Percentiles rank a stretch among this genome's conserved stretches.
phyloP scores from a whole-genome alignment of 108 stramenopile genomes.

The Conticribra weissflogii region DNA sequence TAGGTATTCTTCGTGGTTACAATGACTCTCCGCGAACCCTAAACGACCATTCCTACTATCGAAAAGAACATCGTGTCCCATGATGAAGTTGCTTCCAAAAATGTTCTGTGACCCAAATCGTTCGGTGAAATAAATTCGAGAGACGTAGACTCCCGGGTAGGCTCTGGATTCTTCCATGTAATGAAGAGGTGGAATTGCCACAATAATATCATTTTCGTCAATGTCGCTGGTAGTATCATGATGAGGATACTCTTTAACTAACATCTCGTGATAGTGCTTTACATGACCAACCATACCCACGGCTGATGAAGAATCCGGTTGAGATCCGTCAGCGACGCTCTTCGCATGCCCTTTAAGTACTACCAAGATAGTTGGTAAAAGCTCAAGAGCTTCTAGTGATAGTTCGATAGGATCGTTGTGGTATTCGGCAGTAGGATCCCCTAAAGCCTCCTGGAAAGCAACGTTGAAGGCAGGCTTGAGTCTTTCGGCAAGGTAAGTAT shows the following conservation, averaged over 20 bases:
- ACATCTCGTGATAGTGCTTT: slow-evolving; percentile 12
- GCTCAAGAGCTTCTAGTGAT: slow-evolving; percentile 55
- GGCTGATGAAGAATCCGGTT: not conserved
- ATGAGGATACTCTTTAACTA: slow-evolving; percentile 19
- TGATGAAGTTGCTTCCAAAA: slow-evolving; percentile 92
- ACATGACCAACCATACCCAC: slow-evolving; percentile 33
- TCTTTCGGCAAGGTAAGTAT: slow-evolving; percentile 47
- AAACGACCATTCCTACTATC: slow-evolving; percentile 58
- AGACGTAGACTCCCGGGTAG: slow-evolving; percentile 41
- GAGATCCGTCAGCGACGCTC: not conserved
- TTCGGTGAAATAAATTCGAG: slow-evolving; percentile 83
- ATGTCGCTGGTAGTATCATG: slow-evolving; percentile 3
- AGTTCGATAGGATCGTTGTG: slow-evolving; percentile 47
- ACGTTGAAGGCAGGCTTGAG: slow-evolving; percentile 19
- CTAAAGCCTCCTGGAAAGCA: slow-evolving; percentile 32
- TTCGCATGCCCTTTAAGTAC: slow-evolving; percentile 24
- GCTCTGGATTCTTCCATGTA: slow-evolving; percentile 75
- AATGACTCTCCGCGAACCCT: slow-evolving; percentile 65
- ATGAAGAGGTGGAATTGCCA: slow-evolving; percentile 80
- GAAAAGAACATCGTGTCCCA: slow-evolving; percentile 91
- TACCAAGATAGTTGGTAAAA: slow-evolving; percentile 76
- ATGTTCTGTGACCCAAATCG: slow-evolving; percentile 52
- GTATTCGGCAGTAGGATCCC: slow-evolving; percentile 14
- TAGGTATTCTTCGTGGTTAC: slow-evolving; percentile 39
- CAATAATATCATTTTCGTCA: slow-evolving; percentile 54